Evolutionary conservation across 768 basidiomycete species (phyloP).

Genomic region (Termitomyces eurrhizus): DNA sequence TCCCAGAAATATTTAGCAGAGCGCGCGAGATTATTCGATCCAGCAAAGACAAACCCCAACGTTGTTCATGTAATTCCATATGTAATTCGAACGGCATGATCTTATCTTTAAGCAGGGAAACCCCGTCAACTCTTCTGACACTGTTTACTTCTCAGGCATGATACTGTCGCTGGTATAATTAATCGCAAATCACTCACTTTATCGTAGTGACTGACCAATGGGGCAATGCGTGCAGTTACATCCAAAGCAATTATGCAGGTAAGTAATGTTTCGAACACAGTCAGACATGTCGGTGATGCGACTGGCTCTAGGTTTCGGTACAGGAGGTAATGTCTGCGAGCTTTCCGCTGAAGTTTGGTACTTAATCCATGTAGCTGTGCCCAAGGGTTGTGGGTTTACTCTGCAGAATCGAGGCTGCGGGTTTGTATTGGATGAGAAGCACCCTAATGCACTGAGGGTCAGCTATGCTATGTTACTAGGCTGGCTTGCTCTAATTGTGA

Average conservation of each 20-base stretch:
- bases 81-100: background rate
- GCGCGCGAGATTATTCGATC: constrained; percentile 78
- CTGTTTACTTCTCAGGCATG: constrained; percentile 86
- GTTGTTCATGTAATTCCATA: constrained; percentile 56
- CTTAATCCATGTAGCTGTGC: constrained; percentile 57
- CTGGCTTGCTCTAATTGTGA: background rate
- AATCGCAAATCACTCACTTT: background rate
- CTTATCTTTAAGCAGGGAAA: constrained; percentile 50
- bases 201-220: constrained; percentile 75
- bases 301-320: constrained; percentile 69
- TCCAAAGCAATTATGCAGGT: constrained; percentile 88
- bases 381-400: constrained; percentile 93
- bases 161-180: background rate
- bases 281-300: background rate
- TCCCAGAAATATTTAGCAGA: constrained; percentile 77
- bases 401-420: constrained; percentile 91
- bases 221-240: constrained; percentile 88
- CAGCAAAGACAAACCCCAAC: constrained; percentile 56
- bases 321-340: constrained; percentile 50
- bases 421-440: constrained; percentile 74
- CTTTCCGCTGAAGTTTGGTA: background rate
- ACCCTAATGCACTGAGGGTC: constrained; percentile 83
- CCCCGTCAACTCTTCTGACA: constrained; percentile 84
- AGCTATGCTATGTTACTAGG: background rate
- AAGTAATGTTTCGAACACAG: constrained; percentile 13